phyloP scores from a whole-genome alignment of 2,329 filamentous ascomycete genomes.

The Escovopsis sp. region DNA sequence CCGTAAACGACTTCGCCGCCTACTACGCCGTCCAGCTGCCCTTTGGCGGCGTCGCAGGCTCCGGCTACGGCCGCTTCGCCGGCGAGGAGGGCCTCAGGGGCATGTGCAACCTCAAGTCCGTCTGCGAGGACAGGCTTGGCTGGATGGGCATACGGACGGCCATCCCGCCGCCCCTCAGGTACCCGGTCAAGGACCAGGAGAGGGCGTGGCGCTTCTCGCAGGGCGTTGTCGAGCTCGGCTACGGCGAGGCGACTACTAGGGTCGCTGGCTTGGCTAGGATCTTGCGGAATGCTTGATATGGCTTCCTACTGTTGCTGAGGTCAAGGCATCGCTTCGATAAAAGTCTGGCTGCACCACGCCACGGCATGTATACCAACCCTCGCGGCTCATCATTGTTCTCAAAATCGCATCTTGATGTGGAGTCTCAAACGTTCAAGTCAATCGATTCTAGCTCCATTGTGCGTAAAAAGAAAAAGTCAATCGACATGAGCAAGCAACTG shows the following conservation, averaged over 20 bases:
- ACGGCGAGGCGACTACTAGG: slow-evolving; percentile 29
- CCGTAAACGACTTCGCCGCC: slow-evolving; percentile 87
- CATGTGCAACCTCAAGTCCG: slow-evolving; percentile 74
- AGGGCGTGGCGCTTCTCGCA: slow-evolving; percentile 51
- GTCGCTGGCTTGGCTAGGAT: slow-evolving; percentile 25
- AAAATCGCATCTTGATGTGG: no score
- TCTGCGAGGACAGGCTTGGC: slow-evolving; percentile 61
- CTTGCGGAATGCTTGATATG: slow-evolving; percentile 27
- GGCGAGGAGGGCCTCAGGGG: slow-evolving; percentile 76
- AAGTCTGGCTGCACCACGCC: no score
- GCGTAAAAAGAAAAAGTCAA: no score
- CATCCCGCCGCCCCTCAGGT: slow-evolving; percentile 69
- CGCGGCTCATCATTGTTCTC: no score
- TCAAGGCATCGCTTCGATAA: no score
- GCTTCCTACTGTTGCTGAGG: no score
- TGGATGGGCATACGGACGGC: slow-evolving; percentile 52
- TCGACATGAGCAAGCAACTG: no score
- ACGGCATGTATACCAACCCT: no score
- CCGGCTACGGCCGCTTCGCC: slow-evolving; percentile 85
- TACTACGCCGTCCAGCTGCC: slow-evolving; percentile 91
- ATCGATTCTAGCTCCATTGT: no score
- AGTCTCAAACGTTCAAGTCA: no score
- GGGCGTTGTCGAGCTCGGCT: slow-evolving; percentile 47
- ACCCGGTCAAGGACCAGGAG: slow-evolving; percentile 56
- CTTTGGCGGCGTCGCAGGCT: slow-evolving; percentile 82